Conservation (phyloP, 306 rosid genomes). For the Elaeagnus macrophylla region DNA sequence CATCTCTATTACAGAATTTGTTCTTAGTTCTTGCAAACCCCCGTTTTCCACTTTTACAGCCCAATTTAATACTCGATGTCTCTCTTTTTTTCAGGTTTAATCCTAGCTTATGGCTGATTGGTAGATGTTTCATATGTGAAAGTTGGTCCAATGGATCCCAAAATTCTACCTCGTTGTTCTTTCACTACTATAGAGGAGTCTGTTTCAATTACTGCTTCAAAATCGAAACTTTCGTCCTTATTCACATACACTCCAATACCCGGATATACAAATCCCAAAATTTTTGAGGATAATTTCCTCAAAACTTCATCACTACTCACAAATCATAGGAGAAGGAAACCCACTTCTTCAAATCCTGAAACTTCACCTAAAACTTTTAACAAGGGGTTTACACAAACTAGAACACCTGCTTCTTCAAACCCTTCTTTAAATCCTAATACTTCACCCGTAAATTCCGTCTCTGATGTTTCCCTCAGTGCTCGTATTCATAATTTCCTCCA, state of each 20-base stretch:
- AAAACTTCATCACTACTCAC: conserved; percentile 1
- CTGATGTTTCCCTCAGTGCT: conserved; percentile 5
- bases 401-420: not conserved
- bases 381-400: not conserved
- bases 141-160: too few species aligned
- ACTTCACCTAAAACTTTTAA: not conserved
- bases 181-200: not conserved
- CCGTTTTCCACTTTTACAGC: too few species aligned
- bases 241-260: conserved; percentile 9
- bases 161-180: not conserved
- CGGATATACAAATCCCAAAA: conserved; percentile 1
- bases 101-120: too few species aligned
- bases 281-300: conserved; percentile 5
- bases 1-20: too few species aligned
- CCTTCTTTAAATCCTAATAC: not conserved
- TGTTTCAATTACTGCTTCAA: not conserved
- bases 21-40: too few species aligned
- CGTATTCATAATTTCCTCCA: conserved; percentile 20
- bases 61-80: too few species aligned
- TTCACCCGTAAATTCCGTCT: not conserved
- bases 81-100: too few species aligned
- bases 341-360: conserved; percentile 9
- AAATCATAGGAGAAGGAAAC: not conserved
- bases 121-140: too few species aligned
- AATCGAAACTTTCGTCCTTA: conserved; percentile 12